Percentiles rank a stretch among this genome's conserved stretches.
Conservation (phyloP, 306 rosid species). For the Cucumis cinereus region DNA sequence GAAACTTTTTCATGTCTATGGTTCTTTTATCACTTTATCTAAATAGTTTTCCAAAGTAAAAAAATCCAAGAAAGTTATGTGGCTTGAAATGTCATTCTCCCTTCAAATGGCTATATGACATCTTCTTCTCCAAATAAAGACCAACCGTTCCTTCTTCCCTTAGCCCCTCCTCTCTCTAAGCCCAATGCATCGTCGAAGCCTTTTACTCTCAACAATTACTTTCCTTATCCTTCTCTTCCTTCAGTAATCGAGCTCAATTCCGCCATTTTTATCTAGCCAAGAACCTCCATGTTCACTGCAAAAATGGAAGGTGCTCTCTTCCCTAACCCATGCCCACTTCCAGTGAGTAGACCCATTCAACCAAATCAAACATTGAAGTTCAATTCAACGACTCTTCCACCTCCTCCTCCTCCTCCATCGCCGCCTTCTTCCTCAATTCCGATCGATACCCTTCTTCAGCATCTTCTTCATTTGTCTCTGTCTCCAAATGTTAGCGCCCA, state of each 20-base stretch:
- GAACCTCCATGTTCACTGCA: background rate
- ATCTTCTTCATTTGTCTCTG: conserved; percentile 53
- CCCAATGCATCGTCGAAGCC: background rate
- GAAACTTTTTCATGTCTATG: background rate
- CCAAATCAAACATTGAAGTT: conserved; percentile 33
- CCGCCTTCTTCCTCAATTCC: conserved; percentile 46
- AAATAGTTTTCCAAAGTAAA: background rate
- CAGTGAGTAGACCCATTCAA: conserved; percentile 34
- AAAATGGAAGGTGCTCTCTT: conserved; percentile 71
- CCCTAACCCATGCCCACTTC: conserved; percentile 41
- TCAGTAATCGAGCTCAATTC: background rate
- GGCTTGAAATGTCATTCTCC: background rate
- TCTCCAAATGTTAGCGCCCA: conserved; percentile 21
- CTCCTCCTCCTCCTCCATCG: conserved; percentile 39
- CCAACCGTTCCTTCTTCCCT: conserved; percentile 6
- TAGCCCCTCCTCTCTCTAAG: background rate
- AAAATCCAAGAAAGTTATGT: background rate
- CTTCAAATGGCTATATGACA: background rate
- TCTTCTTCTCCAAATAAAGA: background rate
- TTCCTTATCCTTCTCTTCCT: background rate
- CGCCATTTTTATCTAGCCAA: background rate
- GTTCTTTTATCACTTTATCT: background rate
- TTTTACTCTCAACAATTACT: background rate
- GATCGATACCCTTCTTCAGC: conserved; percentile 72
- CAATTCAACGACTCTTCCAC: conserved; percentile 39